These are phyloP conservation scores for Hymenoscyphus infarciens DNA, from an alignment of 2,329 filamentous ascomycete species.

Conservation along the genomic window DNA sequence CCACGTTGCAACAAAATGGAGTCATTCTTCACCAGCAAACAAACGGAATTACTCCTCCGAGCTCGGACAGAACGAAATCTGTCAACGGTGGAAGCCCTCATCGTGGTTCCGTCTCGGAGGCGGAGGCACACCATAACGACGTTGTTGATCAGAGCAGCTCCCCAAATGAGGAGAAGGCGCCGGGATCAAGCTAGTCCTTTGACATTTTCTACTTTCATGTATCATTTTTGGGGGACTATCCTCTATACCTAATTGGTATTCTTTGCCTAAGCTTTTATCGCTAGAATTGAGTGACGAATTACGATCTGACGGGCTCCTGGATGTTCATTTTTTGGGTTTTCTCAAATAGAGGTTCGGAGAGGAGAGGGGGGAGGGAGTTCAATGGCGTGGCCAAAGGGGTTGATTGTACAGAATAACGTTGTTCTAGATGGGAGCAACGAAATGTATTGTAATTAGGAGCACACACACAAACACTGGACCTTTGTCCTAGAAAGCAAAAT, in stretches of 20 bases:
- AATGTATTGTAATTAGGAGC: constrained; percentile 1
- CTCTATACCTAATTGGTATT: not conserved
- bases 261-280: not conserved
- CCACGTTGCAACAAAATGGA: constrained; percentile 7
- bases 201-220: not conserved
- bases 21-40: constrained; percentile 17
- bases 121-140: not conserved
- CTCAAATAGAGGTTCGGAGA: not conserved
- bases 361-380: not conserved
- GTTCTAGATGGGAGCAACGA: not conserved
- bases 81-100: constrained; percentile 31
- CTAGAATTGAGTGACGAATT: not conserved
- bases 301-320: not conserved
- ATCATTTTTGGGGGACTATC: not conserved
- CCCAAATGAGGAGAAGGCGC: not conserved
- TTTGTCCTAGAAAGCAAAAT: not conserved
- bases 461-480: not conserved
- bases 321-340: not conserved
- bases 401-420: constrained; percentile 3
- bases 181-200: not conserved
- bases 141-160: not conserved
- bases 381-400: not conserved
- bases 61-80: constrained; percentile 32
- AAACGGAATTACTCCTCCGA: constrained; percentile 33
- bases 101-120: constrained; percentile 14